Conservation (phyloP, 2,329 filamentous ascomycete species). For the Elsinoe ampelina region DNA sequence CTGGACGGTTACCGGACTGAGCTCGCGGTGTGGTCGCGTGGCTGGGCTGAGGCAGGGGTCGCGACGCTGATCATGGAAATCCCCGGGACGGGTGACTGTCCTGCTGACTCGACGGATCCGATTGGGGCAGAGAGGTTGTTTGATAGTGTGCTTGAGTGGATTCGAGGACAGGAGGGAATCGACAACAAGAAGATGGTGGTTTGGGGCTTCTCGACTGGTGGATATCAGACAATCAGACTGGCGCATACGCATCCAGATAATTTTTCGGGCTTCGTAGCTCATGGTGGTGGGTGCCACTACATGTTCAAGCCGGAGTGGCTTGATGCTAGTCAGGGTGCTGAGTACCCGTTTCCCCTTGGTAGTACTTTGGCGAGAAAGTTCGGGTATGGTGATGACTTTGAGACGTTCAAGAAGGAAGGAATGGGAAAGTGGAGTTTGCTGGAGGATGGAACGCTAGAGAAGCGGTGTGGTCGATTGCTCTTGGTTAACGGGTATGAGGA, state of each 20-base stretch:
- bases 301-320: conserved; percentile 51
- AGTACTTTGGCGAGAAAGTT: conserved; percentile 44
- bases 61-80: conserved; percentile 46
- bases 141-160: conserved; percentile 46
- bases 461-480: conserved; percentile 41
- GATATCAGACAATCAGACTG: conserved; percentile 48
- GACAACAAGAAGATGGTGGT: conserved; percentile 41
- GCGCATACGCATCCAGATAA: conserved; percentile 49
- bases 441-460: conserved; percentile 46
- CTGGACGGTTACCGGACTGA: conserved; percentile 53
- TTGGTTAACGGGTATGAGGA: conserved; percentile 51
- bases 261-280: conserved; percentile 43
- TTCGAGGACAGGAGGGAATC: conserved; percentile 38
- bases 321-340: conserved; percentile 44
- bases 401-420: conserved; percentile 41
- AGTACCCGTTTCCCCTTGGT: conserved; percentile 51
- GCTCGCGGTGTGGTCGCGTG: conserved; percentile 43
- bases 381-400: conserved; percentile 31
- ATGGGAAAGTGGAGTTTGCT: conserved; percentile 45
- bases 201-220: conserved; percentile 51
- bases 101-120: conserved; percentile 38
- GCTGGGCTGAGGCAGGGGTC: conserved; percentile 41
- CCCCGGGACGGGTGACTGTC: conserved; percentile 49
- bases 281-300: conserved; percentile 48
- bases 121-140: conserved; percentile 45